Evolutionary conservation across 2,329 filamentous ascomycete species (phyloP), one percentile per base, ranked within the genome.

Genomic region (Trichoderma sp.): DNA sequence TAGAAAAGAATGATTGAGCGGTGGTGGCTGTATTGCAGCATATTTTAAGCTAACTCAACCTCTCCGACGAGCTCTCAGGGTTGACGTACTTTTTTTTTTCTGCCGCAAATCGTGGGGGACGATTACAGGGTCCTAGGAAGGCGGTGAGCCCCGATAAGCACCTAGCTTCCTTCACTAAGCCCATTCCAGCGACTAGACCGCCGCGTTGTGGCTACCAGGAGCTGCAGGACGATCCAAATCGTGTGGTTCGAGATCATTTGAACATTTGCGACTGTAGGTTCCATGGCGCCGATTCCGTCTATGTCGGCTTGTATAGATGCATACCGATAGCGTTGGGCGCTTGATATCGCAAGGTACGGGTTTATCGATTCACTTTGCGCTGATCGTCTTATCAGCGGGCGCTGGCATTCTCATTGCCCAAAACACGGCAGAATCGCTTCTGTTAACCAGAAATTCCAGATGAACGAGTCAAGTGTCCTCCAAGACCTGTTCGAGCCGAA

Each of bases 21-120:
- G 14, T 58, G 37, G 21, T 37, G 8, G 13, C 24, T 11, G 52
- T 27, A 6, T 11, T 29, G 10, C 24, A 43, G 37, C 24, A 24
- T 19, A 11, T 3, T 21, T 24, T 2, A 14, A 35, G 35, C 62
- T 57, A 55, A 47, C 10, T 24, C 27, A 14, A 58, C 27, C 31
- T 31, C 53, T 66, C 24, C 11, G 29, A 29, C 5, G n/a, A 7
- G 53, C 53, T 49, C 40, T n/a, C 40, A 3, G 4, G 19, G 40
- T 59, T 37, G 43, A 37, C 56, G 31, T 35, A 49, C 31, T 37
- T 67, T 37, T 61, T 67, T 74, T 74, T 77, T 78, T 77, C 72
- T 75, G 73, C 77, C 76, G 49, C 6, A 11, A 33, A n/a, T 21
- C 14, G 27, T 31, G 62, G 61, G 62, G 65, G 63, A 27, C 31